Percentiles rank a stretch among this genome's conserved stretches.
These are phyloP conservation scores for Pythium plurisporium DNA, from an alignment of 352 stramenopile genomes.

Conservation along the genomic window DNA sequence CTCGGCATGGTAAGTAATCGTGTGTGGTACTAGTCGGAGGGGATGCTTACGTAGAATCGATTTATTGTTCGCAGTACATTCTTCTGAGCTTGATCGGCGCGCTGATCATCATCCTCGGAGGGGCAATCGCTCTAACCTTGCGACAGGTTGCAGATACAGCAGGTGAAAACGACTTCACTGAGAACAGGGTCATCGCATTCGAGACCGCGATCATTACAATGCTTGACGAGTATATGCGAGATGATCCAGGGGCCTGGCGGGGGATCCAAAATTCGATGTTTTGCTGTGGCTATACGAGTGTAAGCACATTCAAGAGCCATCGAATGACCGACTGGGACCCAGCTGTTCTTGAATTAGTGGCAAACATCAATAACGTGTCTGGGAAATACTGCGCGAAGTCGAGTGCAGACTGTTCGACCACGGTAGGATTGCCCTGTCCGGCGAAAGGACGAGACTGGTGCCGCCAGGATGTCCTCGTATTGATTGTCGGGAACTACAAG, in stretches of 20 bases:
- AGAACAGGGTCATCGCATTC: slow-evolving; percentile 30
- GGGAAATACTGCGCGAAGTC: slow-evolving; percentile 39
- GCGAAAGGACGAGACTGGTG: slow-evolving; percentile 39
- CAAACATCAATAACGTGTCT: slow-evolving; percentile 30
- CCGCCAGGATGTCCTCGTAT: slow-evolving; percentile 36
- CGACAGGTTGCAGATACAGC: slow-evolving; percentile 30
- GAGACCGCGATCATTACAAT: slow-evolving; percentile 44
- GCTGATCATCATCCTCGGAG: slow-evolving; percentile 42
- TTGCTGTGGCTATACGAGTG: slow-evolving; percentile 53
- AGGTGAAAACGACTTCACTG: slow-evolving; percentile 31
- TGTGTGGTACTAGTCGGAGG: too few relatives aligned
- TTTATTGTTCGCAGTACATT: slow-evolving; percentile 36
- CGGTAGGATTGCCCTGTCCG: slow-evolving; percentile 29
- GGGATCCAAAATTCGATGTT: slow-evolving; percentile 41
- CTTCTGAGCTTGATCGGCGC: slow-evolving; percentile 34
- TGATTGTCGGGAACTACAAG: slow-evolving; percentile 43
- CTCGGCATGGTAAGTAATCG: slow-evolving; percentile 47
- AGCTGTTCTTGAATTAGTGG: slow-evolving; percentile 29
- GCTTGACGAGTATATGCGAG: slow-evolving; percentile 29
- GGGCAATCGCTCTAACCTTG: slow-evolving; percentile 44
- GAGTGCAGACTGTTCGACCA: slow-evolving; percentile 18
- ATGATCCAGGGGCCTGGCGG: slow-evolving; percentile 29
- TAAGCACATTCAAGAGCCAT: slow-evolving; percentile 17
- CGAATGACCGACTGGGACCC: slow-evolving; percentile 29
- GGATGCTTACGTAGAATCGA: too few relatives aligned